phyloP scores from a whole-genome alignment of 331 rosid genomes.

The Malus hybrid region DNA sequence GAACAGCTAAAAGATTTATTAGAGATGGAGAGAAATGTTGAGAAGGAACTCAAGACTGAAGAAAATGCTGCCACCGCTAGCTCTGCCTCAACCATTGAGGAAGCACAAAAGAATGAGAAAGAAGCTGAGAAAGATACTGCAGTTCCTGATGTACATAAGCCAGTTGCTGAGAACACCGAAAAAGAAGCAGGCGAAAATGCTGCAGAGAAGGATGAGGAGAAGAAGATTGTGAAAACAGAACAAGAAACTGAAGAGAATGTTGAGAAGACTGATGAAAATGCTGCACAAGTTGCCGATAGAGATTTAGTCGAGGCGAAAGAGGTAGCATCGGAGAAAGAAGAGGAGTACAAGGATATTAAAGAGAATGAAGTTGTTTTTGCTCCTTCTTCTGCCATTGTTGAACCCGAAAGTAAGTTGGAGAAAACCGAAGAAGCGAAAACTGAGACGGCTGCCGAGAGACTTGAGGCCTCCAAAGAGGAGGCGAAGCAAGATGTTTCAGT shows the following conservation, averaged over 20 bases:
- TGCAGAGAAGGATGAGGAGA: neutral
- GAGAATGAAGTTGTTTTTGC: neutral
- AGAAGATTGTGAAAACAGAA: neutral
- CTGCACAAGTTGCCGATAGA: neutral
- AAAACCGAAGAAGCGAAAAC: neutral
- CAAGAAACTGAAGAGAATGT: neutral
- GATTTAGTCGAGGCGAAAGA: neutral
- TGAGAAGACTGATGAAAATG: neutral
- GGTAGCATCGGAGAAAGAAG: neutral
- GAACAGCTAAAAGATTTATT: neutral
- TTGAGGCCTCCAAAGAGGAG: neutral
- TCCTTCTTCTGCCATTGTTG: neutral
- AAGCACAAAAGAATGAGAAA: neutral
- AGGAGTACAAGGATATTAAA: conserved; percentile 1
- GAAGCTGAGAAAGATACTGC: neutral
- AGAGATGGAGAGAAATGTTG: neutral
- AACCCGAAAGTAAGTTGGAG: neutral
- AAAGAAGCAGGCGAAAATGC: neutral
- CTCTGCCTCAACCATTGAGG: neutral
- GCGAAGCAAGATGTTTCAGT: neutral
- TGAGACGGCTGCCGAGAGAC: neutral
- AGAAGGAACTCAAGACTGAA: neutral
- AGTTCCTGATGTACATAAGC: neutral
- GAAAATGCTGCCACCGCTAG: neutral
- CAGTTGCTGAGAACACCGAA: neutral